Conservation (phyloP, 441 rosid species). For the Aleurites moluccanus region DNA sequence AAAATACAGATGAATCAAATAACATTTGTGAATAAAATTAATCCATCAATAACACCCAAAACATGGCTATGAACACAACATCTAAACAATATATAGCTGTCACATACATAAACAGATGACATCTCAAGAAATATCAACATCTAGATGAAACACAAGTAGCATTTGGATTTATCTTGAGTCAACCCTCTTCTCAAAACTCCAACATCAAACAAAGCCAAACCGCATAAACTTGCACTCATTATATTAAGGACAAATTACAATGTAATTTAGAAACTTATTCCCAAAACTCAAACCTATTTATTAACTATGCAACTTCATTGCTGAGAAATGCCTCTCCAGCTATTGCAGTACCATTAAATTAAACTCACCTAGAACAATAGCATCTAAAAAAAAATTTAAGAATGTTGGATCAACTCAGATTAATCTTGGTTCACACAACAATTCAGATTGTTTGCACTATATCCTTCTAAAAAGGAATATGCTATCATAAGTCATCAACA, state of each 20-base stretch:
- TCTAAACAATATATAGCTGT: no score
- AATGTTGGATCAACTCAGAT: neutral
- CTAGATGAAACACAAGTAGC: neutral
- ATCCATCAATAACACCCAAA: no score
- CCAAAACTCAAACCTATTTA: neutral
- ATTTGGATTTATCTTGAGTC: neutral
- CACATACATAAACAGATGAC: no score
- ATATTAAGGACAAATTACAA: no score
- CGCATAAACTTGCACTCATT: neutral
- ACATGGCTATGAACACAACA: no score
- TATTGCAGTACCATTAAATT: neutral
- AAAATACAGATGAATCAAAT: no score
- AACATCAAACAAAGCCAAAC: neutral
- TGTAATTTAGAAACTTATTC: neutral
- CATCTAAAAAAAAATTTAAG: slow-evolving; percentile 3
- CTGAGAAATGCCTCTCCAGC: slow-evolving; percentile 1
- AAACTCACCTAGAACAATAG: neutral
- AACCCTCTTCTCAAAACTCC: neutral
- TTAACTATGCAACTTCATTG: neutral
- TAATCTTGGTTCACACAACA: neutral
- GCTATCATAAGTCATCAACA: neutral
- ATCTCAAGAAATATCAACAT: no score
- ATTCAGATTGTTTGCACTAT: neutral
- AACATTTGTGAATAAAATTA: no score
- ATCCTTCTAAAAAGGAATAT: neutral